Evolutionary conservation across 371 early-diverging fungal genomes (phyloP).

Genomic region (Mortierella sp.): DNA sequence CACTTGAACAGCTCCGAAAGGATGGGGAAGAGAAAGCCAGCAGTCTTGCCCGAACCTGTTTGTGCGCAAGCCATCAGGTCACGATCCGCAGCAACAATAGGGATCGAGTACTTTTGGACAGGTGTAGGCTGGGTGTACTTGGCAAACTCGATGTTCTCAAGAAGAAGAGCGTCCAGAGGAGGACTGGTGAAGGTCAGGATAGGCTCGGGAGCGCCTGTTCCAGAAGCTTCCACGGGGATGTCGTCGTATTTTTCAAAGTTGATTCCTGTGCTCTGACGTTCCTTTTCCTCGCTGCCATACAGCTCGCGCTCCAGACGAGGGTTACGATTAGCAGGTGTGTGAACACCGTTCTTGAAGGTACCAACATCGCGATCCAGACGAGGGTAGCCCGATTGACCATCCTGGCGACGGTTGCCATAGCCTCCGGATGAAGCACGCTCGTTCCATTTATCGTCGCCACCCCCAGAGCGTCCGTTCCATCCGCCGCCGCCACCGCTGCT

Average conservation of each 20-base stretch:
- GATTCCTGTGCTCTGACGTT: constrained; percentile 86
- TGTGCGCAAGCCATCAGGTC: constrained; percentile 93
- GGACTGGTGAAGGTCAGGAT: constrained; percentile 70
- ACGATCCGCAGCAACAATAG: constrained; percentile 83
- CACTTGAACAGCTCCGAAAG: constrained; percentile 89
- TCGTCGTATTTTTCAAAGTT: constrained; percentile 98
- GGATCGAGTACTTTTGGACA: constrained; percentile 93
- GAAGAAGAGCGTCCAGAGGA: constrained; percentile 88
- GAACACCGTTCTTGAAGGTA: constrained; percentile 77
- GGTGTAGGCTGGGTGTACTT: constrained; percentile 95
- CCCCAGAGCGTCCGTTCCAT: too few species aligned
- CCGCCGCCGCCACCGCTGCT: neutral
- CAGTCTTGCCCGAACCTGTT: constrained; percentile 95
- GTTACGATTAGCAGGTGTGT: constrained; percentile 78
- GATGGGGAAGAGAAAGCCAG: constrained; percentile 93
- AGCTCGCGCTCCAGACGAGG: constrained; percentile 82
- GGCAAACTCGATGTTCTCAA: constrained; percentile 92
- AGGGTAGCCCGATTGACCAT: constrained; percentile 55
- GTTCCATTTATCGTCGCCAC: constrained; percentile 34
- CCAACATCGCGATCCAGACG: constrained; percentile 66
- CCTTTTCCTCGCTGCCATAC: constrained; percentile 78
- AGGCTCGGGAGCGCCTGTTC: constrained; percentile 81
- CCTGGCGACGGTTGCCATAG: constrained; percentile 60
- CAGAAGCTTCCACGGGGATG: constrained; percentile 95
- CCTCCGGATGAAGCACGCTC: constrained; percentile 59